Evolutionary conservation across 768 basidiomycete genomes (phyloP), one percentile per base, ranked within the genome.

Genomic region (Suillus hirtellus): DNA sequence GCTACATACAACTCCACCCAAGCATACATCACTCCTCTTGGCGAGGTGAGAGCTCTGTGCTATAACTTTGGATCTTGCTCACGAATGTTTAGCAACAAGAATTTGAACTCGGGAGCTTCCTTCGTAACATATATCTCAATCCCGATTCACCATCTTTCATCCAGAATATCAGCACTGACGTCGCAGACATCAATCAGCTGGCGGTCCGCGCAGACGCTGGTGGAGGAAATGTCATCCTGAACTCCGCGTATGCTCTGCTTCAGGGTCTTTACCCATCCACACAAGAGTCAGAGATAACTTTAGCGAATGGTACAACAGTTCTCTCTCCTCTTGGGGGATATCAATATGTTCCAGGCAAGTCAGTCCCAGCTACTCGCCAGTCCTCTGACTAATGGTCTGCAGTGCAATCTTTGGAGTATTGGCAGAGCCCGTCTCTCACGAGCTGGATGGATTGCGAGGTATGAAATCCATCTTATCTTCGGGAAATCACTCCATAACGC

Each of bases 371-470:
- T 21, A 10, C 19, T 35, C 19, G 5, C 19, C 21, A 2, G 5
- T 54, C 2, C 34, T 84, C 88, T 70, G 12, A 94, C 72, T 91
- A 93, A 76, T 95, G 93, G 69, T 81, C 95, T 54, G 89, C 92
- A 46, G 73, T 74, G 14, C 65, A 72, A 44, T 75, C 74, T 37
- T 87, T 95, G 50, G 91, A 92, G 75, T 88, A 24, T 82, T 81
- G 54, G 67, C 67, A 74, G 58, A 65, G 60, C 68, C 85, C 91
- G 65, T 88, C 88, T 38, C 78, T 94, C 62, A 92, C 94, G 75
- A 87, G 88, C 66, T 94, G 90, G 90, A 86, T 85, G 43, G 78
- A 81, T 21, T 88, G 87, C 73, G 75, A 80, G 4, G 84, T 84
- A 65, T 60, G 59, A 44, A 35, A 24, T 27, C 27, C 9, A 7